phyloP scores from a whole-genome alignment of 2,329 filamentous ascomycete species.

The Penicillium sp. region DNA sequence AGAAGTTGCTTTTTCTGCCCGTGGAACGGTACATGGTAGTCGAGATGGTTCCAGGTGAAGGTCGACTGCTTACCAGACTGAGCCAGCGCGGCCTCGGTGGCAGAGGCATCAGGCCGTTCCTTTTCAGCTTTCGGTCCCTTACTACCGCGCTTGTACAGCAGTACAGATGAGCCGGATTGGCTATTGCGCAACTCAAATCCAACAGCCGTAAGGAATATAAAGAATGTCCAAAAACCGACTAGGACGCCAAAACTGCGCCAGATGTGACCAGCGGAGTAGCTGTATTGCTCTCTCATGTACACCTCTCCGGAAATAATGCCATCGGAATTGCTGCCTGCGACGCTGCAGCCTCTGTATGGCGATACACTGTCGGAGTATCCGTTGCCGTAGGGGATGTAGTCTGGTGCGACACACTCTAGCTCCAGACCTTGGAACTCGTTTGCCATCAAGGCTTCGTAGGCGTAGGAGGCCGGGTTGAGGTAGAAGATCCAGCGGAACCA shows the following conservation, averaged over 20 bases:
- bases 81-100: slow-evolving; percentile 18
- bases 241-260: slow-evolving; percentile 81
- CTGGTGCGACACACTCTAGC: slow-evolving; percentile 57
- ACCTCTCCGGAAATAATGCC: slow-evolving; percentile 54
- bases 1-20: slow-evolving; percentile 55
- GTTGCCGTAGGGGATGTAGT: slow-evolving; percentile 52
- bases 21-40: slow-evolving; percentile 64
- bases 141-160: slow-evolving; percentile 40
- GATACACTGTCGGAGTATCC: slow-evolving; percentile 42
- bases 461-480: slow-evolving; percentile 69
- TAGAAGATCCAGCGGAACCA: slow-evolving; percentile 68
- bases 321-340: slow-evolving; percentile 34
- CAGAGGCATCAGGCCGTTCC: background rate
- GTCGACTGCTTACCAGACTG: slow-evolving; percentile 70
- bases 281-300: slow-evolving; percentile 60
- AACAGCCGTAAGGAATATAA: slow-evolving; percentile 74
- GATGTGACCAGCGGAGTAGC: slow-evolving; percentile 59
- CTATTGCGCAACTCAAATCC: slow-evolving; percentile 67
- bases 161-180: slow-evolving; percentile 36
- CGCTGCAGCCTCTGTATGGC: slow-evolving; percentile 35
- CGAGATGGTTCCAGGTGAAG: slow-evolving; percentile 82
- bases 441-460: slow-evolving; percentile 68
- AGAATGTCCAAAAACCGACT: slow-evolving; percentile 73
- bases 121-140: slow-evolving; percentile 24
- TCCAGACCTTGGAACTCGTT: slow-evolving; percentile 69